Evolutionary conservation across 345 rosid species (phyloP), one percentile per base, ranked within the genome.

Genomic region (Geranium brycei): DNA sequence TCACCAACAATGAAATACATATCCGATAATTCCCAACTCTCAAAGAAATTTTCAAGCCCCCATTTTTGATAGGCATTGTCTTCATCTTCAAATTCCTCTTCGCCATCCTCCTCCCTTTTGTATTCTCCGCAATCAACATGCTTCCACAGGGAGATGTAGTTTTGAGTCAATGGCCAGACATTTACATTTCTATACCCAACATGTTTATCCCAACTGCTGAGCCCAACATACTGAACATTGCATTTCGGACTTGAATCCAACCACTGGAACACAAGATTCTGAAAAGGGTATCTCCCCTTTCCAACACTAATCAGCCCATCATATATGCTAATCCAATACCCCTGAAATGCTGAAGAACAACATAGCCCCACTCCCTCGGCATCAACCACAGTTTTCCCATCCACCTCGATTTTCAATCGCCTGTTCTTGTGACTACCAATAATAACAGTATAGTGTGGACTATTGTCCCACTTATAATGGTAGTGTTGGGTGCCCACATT

Each of bases 131-230:
- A 79, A 59, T 83, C 85, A 69, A 93, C 91, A 75, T 88, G 96
- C 82, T 83, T 88, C 99, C 99, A 90, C 31, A 90, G 72, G 66
- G 77, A 67, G 71, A 90, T 76, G 76, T 83, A 96, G 72, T 90
- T 80, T 61, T 80, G 85, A 0, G 86, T 88, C 65, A 93, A 78
- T 6, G 97, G 97, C 77, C 91, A 73, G 40, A 93, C 96, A 58
- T 85, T 85, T 72, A 91, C 92, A 65, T 93, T 93, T 67, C 99
- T 84, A 62, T 93, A 93, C 0, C 97, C 97, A 38, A 91, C 99
- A 77, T 93, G 99, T 72, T 78, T 88, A 64, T 91, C 96, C 99
- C 99, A 93, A 72, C 97, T 90, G 63, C 97, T 88, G 47, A 88
- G 75, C 30, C 99, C 97, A 60, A 93, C 87, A 74, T 90, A 91